These are phyloP conservation scores for Raphanus sativus DNA, from an alignment of 345 rosid genomes.

Conservation along the genomic window DNA sequence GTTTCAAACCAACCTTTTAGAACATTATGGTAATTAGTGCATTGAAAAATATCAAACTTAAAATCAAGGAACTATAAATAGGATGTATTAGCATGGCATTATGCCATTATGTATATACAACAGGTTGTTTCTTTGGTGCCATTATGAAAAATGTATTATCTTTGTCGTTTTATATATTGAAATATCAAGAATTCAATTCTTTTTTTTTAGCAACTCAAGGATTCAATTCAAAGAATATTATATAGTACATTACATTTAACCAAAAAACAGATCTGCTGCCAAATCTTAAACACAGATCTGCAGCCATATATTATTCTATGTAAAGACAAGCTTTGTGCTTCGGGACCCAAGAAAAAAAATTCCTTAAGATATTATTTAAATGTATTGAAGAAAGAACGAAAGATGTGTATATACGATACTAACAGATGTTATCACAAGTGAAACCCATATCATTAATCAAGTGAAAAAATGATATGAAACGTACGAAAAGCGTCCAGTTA, in stretches of 20 bases:
- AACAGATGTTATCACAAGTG: slow-evolving; percentile 2
- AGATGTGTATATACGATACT: neutral
- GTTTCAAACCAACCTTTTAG: neutral
- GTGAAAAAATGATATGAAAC: slow-evolving; percentile 15
- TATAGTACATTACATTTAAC: slow-evolving; percentile 16
- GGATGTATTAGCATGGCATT: neutral
- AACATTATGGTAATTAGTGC: neutral
- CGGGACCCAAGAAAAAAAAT: slow-evolving; percentile 1
- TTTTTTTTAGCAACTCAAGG: neutral
- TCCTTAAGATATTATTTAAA: neutral
- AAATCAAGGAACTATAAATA: neutral
- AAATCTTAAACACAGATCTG: slow-evolving; percentile 42
- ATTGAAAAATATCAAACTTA: neutral
- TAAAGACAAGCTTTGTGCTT: slow-evolving; percentile 38
- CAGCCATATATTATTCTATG: slow-evolving; percentile 36
- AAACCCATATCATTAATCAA: neutral
- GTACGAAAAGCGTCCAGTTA: slow-evolving; percentile 11
- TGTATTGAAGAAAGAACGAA: neutral
- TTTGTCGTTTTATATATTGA: slow-evolving; percentile 7
- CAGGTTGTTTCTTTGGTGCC: neutral
- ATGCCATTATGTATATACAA: neutral
- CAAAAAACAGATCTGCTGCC: slow-evolving; percentile 36
- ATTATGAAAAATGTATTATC: neutral
- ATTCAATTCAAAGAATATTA: slow-evolving; percentile 13
- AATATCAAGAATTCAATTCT: neutral